Evolutionary conservation across 202 grass and related monocot species (phyloP).

Genomic region (Carex arenaria): DNA sequence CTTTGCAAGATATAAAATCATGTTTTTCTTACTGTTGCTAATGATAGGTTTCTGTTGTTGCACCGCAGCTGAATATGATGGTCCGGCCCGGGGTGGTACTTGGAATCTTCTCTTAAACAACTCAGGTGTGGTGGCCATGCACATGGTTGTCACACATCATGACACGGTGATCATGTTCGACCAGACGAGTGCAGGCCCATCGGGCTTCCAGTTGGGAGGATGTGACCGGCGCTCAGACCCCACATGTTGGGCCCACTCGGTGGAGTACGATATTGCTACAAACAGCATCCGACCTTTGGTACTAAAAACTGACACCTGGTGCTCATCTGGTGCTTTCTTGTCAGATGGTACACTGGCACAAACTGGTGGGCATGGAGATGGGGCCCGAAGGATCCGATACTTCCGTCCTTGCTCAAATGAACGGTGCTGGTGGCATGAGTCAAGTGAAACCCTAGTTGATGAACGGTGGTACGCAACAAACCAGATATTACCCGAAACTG

Average conservation of each 20-base stretch:
- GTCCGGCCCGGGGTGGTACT: not conserved
- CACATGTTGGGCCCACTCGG: conserved; percentile 32
- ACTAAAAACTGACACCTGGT: conserved; percentile 33
- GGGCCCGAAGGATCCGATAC: conserved; percentile 26
- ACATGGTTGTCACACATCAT: conserved; percentile 36
- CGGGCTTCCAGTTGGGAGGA: conserved; percentile 15
- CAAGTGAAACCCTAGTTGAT: not conserved
- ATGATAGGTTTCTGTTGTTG: conserved; percentile 8
- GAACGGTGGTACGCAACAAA: conserved; percentile 32
- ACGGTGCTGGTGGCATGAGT: conserved; percentile 24
- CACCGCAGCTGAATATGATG: not conserved
- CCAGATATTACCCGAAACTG: conserved; percentile 28
- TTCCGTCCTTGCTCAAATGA: conserved; percentile 28
- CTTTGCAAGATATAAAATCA: conserved; percentile 7
- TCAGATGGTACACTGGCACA: conserved; percentile 26
- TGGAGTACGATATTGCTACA: conserved; percentile 28
- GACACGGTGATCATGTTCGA: conserved; percentile 41
- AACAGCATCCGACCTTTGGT: conserved; percentile 26
- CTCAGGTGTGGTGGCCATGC: conserved; percentile 40
- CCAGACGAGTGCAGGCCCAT: conserved; percentile 28
- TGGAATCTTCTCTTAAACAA: conserved; percentile 38
- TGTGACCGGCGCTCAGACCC: not conserved
- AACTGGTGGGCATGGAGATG: conserved; percentile 26
- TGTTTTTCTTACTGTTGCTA: conserved; percentile 15
- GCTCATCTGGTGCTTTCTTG: conserved; percentile 33